Base-by-base conservation (phyloP, 2,329 filamentous ascomycete genomes). In the Penicillium sp. region DNA sequence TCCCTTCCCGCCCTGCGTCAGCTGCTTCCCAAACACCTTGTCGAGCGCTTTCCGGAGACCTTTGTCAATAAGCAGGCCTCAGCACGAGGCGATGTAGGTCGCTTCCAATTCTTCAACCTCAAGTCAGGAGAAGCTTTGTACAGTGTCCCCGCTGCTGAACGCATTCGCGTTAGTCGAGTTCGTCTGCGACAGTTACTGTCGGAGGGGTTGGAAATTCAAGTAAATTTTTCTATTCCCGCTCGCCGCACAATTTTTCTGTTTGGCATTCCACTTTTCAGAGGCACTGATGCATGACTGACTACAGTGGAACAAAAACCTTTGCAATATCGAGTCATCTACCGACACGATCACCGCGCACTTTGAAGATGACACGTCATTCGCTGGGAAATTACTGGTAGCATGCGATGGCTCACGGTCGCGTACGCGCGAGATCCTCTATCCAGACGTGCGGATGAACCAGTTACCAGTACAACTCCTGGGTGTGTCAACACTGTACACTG, bases 61-160 rank as follows among this genome's bases (percentile, higher is more conserved):
- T 80, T 78, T 57, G 78, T 84, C 36, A 77, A 80, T 61, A 69
- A 74, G n/a, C 64, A 70, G 50, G 74, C 80, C 58, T 75, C 77
- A 10, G 64, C 68, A 48, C 64, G 71, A 41, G 74, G 80, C 0
- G 64, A 75, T 22, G 66, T 69, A 1, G 77, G 79, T 0, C 69
- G 69, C 0, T 82, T 81, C 44, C 73, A 77, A 0, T 81, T 81
- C 53, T 79, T 80, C 37, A 75, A 86, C 60, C 70, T 84, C 13
- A 75, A 67, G 56, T 77, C 72, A 0, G 78, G 75, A 3, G 68
- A 77, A 41, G 68, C 72, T 0, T 71, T 74, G 9, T 79, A 73
- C 13, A 65, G 67, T 35, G 71, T 77, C 0, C 69, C 75, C 0
- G 73, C 77, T 14, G 65, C 70, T 10, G 64, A 73, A 31, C 68